Base-by-base conservation (phyloP, 2,329 filamentous ascomycete genomes). In the Talaromyces verruculosus region DNA sequence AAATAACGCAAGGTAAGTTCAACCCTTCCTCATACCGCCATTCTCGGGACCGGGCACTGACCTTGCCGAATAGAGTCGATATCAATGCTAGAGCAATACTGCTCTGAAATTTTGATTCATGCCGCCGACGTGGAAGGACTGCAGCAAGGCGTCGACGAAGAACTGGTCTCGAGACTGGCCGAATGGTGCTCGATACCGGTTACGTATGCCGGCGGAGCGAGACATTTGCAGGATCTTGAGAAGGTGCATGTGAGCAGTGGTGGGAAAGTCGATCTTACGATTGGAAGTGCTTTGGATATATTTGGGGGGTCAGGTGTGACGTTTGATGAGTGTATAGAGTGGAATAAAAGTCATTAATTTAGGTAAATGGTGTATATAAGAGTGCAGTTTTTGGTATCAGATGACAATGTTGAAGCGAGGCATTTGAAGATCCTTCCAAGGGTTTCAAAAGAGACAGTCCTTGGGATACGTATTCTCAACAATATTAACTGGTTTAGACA, bases 51-150 rank as follows among this genome's bases (percentile, higher is more conserved):
- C 28, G 30, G 5, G 4, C 17, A 28, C 6, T 37, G 17, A 62
- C 39, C 57, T 62, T 58, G n/a, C 37, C 41, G 62, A 5, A 22
- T 73, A 96, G 94, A 91, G 70, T 91, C 91, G 5, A 96, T 98
- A 73, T 83, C 84, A 65, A 81, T 87, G 47, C 85, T 98, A 28
- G 92, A 97, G 74, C 93, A 93, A 5, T 95, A 95, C 79, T 98
- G 95, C 82, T 92, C 91, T 68, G 95, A 99, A 78, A 98, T 99
- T 75, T 86, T 99, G 63, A 95, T 99, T 74, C 95, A 99, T 77
- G 95, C 95, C 17, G 95, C 95, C 49, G 95, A 99, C 78, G 95
- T 97, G 69, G 95, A 99, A 80, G 95, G 95, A 13, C 83, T 98
- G 51, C 95, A 98, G 77, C 86, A 88, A 73, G 95, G 95, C 57